Percentiles rank a stretch among this genome's conserved stretches.
phyloP scores from a whole-genome alignment of 192 early-diverging fungal species.

The Backusella luteola region DNA sequence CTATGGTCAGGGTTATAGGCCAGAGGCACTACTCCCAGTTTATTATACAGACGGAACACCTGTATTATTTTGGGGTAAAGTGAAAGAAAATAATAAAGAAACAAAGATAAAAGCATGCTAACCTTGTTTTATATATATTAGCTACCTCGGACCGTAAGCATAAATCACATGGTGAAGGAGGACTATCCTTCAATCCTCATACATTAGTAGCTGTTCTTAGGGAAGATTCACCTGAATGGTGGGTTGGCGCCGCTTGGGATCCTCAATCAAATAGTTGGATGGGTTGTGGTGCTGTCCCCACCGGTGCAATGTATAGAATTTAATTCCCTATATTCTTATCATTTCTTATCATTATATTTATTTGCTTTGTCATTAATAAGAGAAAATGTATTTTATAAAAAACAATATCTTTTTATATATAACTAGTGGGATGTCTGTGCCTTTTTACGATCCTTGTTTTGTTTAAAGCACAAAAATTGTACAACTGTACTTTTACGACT shows the following conservation, averaged over 20 bases:
- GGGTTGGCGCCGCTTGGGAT: not conserved
- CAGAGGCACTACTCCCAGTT: not conserved
- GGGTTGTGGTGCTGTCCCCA: not conserved
- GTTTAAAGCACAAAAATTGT: slow-evolving; percentile 61
- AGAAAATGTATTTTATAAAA: not conserved
- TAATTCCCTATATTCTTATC: not conserved
- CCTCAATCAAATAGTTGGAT: not conserved
- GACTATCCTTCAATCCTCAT: not conserved
- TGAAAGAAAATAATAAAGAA: not conserved
- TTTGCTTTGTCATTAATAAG: not conserved
- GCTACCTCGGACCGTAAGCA: not conserved
- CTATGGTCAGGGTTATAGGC: not conserved
- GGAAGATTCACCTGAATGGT: not conserved
- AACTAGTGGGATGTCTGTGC: slow-evolving; percentile 35
- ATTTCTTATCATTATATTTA: not conserved
- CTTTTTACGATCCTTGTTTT: slow-evolving; percentile 32
- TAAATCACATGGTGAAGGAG: not conserved
- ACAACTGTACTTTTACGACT: slow-evolving; percentile 50
- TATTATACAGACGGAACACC: not conserved
- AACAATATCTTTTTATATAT: not conserved
- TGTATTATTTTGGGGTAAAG: slow-evolving; percentile 11
- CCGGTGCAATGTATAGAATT: not conserved
- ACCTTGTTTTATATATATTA: not conserved
- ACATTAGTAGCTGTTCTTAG: not conserved
- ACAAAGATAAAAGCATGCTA: not conserved